phyloP scores from a whole-genome alignment of 148 eudicot genomes.

The Vaccinium vitisidaea region DNA sequence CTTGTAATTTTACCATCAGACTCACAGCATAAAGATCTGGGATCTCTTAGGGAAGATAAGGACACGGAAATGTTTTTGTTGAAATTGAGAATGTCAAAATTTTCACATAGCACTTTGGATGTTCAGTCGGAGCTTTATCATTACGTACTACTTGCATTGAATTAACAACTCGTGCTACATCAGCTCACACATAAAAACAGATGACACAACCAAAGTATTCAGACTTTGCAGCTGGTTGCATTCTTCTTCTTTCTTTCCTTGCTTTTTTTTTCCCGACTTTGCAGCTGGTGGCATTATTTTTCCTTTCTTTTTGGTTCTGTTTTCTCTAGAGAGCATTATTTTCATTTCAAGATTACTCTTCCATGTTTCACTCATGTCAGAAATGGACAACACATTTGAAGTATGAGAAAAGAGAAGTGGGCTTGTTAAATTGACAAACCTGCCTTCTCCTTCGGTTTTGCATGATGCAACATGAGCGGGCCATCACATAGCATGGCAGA shows the following conservation, averaged over 20 bases:
- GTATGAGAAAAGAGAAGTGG: not conserved
- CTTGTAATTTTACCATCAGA: not conserved
- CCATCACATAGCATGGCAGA: constrained; percentile 75
- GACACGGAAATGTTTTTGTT: not conserved
- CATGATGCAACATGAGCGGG: constrained; percentile 57
- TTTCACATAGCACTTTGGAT: not conserved
- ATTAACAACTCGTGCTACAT: not conserved
- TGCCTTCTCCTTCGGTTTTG: constrained; percentile 64
- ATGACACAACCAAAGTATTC: not conserved
- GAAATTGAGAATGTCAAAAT: not conserved
- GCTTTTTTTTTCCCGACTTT: too few relatives aligned
- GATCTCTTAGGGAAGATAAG: not conserved
- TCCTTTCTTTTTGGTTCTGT: not conserved
- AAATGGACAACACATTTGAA: not conserved
- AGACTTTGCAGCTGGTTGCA: too few relatives aligned
- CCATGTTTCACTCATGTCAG: not conserved
- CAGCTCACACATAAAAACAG: not conserved
- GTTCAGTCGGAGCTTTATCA: not conserved
- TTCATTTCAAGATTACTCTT: not conserved
- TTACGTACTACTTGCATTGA: not conserved
- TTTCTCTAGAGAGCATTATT: not conserved
- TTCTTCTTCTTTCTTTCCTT: not conserved
- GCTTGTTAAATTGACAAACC: constrained; percentile 25
- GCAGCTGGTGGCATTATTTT: not conserved
- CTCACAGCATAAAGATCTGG: not conserved